phyloP scores from a whole-genome alignment of 768 basidiomycete species.

The Suillus plorans region DNA sequence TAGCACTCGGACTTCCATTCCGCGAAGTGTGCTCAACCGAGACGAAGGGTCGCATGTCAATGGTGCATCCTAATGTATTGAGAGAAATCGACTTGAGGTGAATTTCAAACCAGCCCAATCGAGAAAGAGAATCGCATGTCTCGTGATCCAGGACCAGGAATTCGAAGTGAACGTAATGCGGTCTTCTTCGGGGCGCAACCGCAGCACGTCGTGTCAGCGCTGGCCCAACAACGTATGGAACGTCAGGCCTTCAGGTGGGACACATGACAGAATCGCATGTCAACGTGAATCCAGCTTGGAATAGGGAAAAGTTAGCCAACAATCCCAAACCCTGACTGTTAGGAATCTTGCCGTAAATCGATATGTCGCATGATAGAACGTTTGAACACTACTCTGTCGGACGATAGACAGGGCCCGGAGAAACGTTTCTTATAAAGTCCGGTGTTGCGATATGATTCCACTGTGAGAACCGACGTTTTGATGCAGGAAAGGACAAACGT shows the following conservation, averaged over 20 bases:
- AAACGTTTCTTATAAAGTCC: not conserved
- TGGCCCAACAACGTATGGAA: not conserved
- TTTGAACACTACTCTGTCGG: not conserved
- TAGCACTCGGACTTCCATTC: not conserved
- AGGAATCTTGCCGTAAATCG: not conserved
- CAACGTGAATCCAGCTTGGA: not conserved
- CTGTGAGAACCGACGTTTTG: not conserved
- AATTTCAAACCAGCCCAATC: not conserved
- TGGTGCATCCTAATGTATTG: not conserved
- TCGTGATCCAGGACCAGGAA: not conserved
- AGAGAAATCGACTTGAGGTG: too few species aligned
- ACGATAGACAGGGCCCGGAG: too few species aligned
- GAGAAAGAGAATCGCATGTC: not conserved
- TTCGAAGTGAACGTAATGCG: not conserved
- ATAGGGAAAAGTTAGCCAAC: not conserved
- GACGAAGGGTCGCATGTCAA: not conserved
- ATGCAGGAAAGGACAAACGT: not conserved
- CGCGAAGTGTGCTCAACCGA: not conserved
- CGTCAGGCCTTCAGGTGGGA: not conserved
- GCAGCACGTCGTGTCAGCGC: not conserved
- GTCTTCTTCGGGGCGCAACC: not conserved
- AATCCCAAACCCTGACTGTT: not conserved
- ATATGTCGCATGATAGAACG: not conserved
- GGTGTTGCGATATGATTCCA: not conserved
- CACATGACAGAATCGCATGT: not conserved